Base-by-base conservation (phyloP, 2,329 filamentous ascomycete species). In the Akanthomyces muscarius region DNA sequence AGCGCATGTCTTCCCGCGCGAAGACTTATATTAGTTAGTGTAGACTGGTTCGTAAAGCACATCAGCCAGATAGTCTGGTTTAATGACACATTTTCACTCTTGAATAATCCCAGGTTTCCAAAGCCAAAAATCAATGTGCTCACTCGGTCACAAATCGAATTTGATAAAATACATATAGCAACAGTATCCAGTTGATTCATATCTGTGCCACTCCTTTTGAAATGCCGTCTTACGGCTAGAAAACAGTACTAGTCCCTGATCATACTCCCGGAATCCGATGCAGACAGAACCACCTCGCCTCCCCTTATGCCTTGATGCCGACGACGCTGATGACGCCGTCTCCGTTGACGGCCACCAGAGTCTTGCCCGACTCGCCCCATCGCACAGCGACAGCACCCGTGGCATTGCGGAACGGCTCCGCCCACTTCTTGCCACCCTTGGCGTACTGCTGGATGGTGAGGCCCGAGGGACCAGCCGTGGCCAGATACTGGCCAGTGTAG, bases 401-500 rank as follows among this genome's bases (percentile, higher is more conserved):
- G 3, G 89, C 90, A 72, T 86, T 91, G 70, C 89, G 85, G 68
- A 97, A 80, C 11, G 90, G 89, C 80, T 97, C 92, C 51, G 87
- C 89, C 95, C 95, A 99, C 63, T 84, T 83, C 84, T 97, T 99
- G 65, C 86, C 83, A 59, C 87, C 81, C 83, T 98, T 99, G 66
- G 85, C 84, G 76, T 96, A 99, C 71, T 96, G 90, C 75, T 95
- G 91, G 47, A 99, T 91, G 5, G 90, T 91, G 53, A 97, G 80
- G 33, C 92, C 92, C 51, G 89, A 87, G 4, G 89, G 83, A 7
- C 94, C 94, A 4, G 86, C 90, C 14, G 90, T 89, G 30, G 93
- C 90, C 60, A 99, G 81, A 79, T 90, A 99, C 76, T 97, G 94
- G 50, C 93, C 94, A 7, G 91, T 95, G 79, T 96, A 97, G 73